Conservation (phyloP, 768 basidiomycete species). For the Tubosaeta sp. region DNA sequence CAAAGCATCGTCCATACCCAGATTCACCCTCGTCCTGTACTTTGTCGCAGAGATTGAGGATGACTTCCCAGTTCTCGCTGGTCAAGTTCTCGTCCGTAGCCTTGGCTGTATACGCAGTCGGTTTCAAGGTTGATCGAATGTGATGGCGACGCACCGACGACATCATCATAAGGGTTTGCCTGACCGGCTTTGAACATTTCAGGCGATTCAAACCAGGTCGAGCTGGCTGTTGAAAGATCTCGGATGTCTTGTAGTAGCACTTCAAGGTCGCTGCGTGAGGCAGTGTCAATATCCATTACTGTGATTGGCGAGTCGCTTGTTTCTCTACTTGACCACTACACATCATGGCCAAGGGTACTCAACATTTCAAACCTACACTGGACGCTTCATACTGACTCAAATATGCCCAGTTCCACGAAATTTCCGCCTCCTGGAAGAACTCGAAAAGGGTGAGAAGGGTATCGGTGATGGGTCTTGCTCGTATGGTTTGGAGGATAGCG, state of each 20-base stretch:
- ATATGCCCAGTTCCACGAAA: slow-evolving; percentile 78
- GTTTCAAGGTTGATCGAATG: slow-evolving; percentile 4
- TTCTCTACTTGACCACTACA: slow-evolving; percentile 5
- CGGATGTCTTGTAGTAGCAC: background rate
- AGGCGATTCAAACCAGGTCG: slow-evolving; percentile 1
- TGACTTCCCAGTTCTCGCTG: slow-evolving; percentile 92
- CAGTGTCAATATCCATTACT: slow-evolving; percentile 22
- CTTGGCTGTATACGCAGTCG: slow-evolving; percentile 54
- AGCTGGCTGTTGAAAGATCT: slow-evolving; percentile 11
- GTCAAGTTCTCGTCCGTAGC: slow-evolving; percentile 98
- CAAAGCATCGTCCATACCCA: slow-evolving; percentile 49
- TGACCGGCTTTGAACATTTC: slow-evolving; percentile 69
- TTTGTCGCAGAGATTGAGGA: slow-evolving; percentile 94
- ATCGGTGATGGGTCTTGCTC: slow-evolving; percentile 98
- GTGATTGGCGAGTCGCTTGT: slow-evolving; percentile 9
- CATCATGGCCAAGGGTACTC: slow-evolving; percentile 52
- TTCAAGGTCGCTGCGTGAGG: slow-evolving; percentile 29
- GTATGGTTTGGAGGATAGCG: slow-evolving; percentile 91
- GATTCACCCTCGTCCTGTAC: slow-evolving; percentile 83
- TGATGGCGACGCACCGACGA: slow-evolving; percentile 65
- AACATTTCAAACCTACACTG: slow-evolving; percentile 3
- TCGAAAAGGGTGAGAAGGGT: slow-evolving; percentile 99
- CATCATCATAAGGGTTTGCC: slow-evolving; percentile 81
- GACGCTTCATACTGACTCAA: background rate
- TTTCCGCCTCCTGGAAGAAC: slow-evolving; percentile 94